Conservation (phyloP, 345 rosid species). For the Syzygium jambos region DNA sequence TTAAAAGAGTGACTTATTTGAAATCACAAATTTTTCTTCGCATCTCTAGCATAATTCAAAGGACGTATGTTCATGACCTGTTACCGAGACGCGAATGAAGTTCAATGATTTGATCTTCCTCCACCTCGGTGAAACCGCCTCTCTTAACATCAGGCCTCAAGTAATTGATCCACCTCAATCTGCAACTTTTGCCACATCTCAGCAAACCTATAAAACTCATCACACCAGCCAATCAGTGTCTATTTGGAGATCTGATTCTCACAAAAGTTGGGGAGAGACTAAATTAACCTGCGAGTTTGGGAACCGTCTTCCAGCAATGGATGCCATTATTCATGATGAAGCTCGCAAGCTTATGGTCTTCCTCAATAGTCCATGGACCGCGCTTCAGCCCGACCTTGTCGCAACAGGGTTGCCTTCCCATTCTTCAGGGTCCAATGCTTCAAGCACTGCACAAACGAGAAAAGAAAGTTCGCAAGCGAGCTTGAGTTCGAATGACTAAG, state of each 20-base stretch:
- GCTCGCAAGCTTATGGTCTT: slow-evolving; percentile 80
- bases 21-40: neutral
- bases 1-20: neutral
- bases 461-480: neutral
- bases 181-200: slow-evolving; percentile 89
- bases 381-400: slow-evolving; percentile 81
- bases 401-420: slow-evolving; percentile 94
- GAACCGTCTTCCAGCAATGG: slow-evolving; percentile 88
- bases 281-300: slow-evolving; percentile 76
- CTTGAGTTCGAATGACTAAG: neutral
- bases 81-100: slow-evolving; percentile 83
- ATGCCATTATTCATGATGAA: slow-evolving; percentile 85
- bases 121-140: slow-evolving; percentile 75
- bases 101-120: slow-evolving; percentile 70
- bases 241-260: neutral
- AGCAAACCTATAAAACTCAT: slow-evolving; percentile 39
- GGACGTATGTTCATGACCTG: slow-evolving; percentile 17
- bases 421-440: neutral
- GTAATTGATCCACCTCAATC: slow-evolving; percentile 92
- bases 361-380: slow-evolving; percentile 95
- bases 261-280: neutral
- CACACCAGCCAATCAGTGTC: neutral
- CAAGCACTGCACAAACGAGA: neutral
- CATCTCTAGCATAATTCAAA: neutral
- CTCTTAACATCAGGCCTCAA: slow-evolving; percentile 83